Percentiles rank a stretch among this genome's conserved stretches.
phyloP scores from a whole-genome alignment of 2,329 filamentous ascomycete genomes.

The Aspergillus fumigatus region DNA sequence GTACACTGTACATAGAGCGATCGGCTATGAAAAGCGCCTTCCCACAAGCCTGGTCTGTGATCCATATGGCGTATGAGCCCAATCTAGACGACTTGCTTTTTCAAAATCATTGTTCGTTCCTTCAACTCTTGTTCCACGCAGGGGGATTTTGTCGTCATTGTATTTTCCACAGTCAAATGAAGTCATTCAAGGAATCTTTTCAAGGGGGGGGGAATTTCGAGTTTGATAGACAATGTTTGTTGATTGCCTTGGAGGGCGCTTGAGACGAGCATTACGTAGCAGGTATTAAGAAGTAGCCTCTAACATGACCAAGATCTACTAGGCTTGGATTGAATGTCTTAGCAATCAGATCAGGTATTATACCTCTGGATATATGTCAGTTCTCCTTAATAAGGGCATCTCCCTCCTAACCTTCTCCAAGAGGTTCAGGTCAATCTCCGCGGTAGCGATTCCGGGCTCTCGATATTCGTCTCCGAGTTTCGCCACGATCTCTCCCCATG shows the following conservation, averaged over 20 bases:
- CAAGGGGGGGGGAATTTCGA: background rate
- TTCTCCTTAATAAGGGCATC: conserved; percentile 55
- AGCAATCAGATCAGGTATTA: conserved; percentile 15
- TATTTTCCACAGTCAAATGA: background rate
- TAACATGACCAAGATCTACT: background rate
- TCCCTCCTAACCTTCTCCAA: conserved; percentile 51
- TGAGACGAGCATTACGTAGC: background rate
- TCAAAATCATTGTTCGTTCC: conserved; percentile 20
- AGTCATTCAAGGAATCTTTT: background rate
- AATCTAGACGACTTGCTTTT: conserved; percentile 31
- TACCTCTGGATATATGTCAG: conserved; percentile 46
- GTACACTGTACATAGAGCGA: conserved; percentile 42
- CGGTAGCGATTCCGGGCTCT: conserved; percentile 45
- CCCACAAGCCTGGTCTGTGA: conserved; percentile 27
- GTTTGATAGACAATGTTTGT: background rate
- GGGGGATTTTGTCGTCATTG: background rate
- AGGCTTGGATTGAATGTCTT: background rate
- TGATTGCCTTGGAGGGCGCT: background rate
- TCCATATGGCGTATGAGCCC: conserved; percentile 27
- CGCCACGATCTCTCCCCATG: conserved; percentile 74
- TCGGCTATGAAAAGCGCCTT: conserved; percentile 26
- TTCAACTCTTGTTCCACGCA: conserved; percentile 10
- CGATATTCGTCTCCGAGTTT: conserved; percentile 50
- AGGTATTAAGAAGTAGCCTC: background rate
- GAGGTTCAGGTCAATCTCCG: conserved; percentile 52